Evolutionary conservation across 208 protist genomes (phyloP), one percentile per base, ranked within the genome.

Genomic region (Wallacemonas sp.): DNA sequence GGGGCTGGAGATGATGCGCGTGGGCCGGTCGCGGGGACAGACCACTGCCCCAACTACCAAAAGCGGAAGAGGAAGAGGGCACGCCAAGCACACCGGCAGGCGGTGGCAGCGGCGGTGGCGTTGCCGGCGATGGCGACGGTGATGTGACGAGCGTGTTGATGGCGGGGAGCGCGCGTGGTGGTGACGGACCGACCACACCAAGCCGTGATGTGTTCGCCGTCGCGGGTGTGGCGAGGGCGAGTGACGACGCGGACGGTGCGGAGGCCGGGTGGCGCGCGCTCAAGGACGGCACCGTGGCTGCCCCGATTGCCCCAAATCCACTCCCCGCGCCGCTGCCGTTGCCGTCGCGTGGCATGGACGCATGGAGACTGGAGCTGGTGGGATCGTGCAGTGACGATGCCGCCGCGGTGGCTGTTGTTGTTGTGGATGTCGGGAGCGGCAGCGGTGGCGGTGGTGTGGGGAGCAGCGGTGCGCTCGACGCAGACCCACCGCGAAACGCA

Each of bases 381-480:
- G n/a, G n/a, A n/a, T n/a, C n/a, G n/a, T n/a, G n/a, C n/a, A n/a
- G n/a, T n/a, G n/a, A n/a, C n/a, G n/a, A n/a, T n/a, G n/a, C n/a
- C n/a, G n/a, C n/a, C n/a, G n/a, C n/a, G 9, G 36, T 41, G 9
- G 36, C 36, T 41, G 14, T 41, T 41, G 36, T 14, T 41, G 36
- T 41, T 41, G 36, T 41, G 9, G 19, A 12, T 17, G 9, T 26
- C 44, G 17, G 17, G 4, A 17, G 44, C 44, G 44, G 44, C 9
- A 49, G 44, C 44, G 19, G 19, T 26, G 44, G 19, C 44, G 44
- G 44, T 41, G 52, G 52, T 29, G 52, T 58, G 52, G 52, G 52
- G 14, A 58, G 52, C 14, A 58, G 52, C 24, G 52, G 52, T 6
- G 52, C 52, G n/a, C 52, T 58, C n/a, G 52, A 58, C 29, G 52